Evolutionary conservation across 2,329 filamentous ascomycete genomes (phyloP), one percentile per base, ranked within the genome.

Genomic region (Dactylonectria estremocensis): DNA sequence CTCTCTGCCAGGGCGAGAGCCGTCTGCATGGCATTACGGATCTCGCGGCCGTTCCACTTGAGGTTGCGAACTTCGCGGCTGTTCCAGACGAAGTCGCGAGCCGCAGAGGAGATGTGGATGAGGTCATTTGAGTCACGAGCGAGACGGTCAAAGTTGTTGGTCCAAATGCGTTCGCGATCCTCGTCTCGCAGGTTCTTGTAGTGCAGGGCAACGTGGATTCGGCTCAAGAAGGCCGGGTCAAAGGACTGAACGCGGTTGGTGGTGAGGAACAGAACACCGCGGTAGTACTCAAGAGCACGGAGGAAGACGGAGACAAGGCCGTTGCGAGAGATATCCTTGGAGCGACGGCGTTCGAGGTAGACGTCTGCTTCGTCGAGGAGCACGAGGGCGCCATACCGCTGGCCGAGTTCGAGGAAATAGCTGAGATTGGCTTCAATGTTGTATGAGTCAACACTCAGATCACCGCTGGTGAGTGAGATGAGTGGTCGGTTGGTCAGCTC

Each of bases 331-430:
- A 86, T 81, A 71, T 87, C 83, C 31, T 73, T 77, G 22, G 80
- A 73, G 2, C 78, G 78, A 2, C 88, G 86, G 59, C 83, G 77
- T 76, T 89, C 87, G 9, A 91, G 84, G 77, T 88, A 90, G 18
- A 90, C 87, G 62, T 90, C 89, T 3, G 87, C 87, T 76, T 91
- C 88, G 73, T 90, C 88, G 5, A 90, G 81, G 3, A 90, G 81
- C 7, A 89, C 82, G 6, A 89, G 81, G 43, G 83, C 87, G 18
- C 82, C 83, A 77, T 84, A 88, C 8, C 82, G 83, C 75, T 84
- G 83, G 46, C 80, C 86, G 4, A 88, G 80, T 46, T 83, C 75
- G 10, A 88, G 79, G 77, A 85, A 86, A 77, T 85, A 85, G 63
- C 80, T 80, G 14, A 86, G 82, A 62, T 82, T 82, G 31, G 76